Base-by-base conservation (phyloP, 257 asterid species). In the Parsonsia alboflavescens region DNA sequence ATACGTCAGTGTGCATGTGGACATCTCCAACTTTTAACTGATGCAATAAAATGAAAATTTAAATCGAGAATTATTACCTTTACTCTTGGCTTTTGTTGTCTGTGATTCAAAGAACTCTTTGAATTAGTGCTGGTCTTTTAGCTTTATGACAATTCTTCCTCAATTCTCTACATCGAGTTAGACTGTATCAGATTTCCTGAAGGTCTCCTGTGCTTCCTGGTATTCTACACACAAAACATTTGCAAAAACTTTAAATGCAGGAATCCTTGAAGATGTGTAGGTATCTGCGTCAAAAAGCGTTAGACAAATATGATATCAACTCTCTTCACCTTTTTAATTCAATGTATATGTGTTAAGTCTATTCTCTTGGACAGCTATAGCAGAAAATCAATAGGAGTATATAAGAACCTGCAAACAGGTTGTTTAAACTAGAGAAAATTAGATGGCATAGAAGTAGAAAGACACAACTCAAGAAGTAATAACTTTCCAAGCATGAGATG, bases 11-110 rank as follows among this genome's bases (percentile, higher is more conserved):
- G 22, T 54, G 61, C 39, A 33, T 33, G 28, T 19, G 61, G 22
- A 12, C 46, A 63, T 46, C 69, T 64, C 17, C 10, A 19, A 24
- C 8, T 63, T 64, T 16, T 33, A 64, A 64, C 12, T 64, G 26
- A 53, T 7, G 44, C 26, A 75, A 39, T 57, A 26, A 68, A 68
- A 44, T 54, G 15, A 39, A 39, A 52, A 67, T 24, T 17, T 53
- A 53, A 24, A 41, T 17, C 9, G 6, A 57, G 24, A 64, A 11
- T 10, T 15, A 52, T 71, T 56, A 75, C 84, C 84, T 58, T 67
- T 19, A 22, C 72, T 61, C 2, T 72, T 76, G 54, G 33, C 71
- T 26, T 33, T 76, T 59, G 21, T 71, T 33, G 78, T 75, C 48
- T 44, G 56, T 42, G 45, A 59, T 65, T 22, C 44, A 10, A 72